These are phyloP conservation scores for Glaciozyma antarctica DNA, from an alignment of 768 basidiomycete genomes.

Conservation along the genomic window DNA sequence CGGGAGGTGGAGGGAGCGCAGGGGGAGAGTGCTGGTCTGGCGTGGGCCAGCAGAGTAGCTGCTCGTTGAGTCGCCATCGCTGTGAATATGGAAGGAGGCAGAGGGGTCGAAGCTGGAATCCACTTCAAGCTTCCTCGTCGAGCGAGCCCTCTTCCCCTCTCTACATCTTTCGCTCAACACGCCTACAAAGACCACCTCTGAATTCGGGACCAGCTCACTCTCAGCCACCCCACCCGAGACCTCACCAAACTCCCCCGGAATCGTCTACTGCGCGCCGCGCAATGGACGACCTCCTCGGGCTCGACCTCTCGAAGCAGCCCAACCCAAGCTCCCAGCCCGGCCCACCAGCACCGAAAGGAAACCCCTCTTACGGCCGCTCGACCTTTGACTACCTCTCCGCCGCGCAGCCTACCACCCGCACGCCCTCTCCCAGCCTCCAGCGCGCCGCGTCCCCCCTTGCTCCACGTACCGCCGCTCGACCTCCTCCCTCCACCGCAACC, in stretches of 20 bases:
- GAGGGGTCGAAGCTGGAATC: too few species aligned
- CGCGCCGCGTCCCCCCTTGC: not conserved
- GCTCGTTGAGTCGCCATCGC: too few species aligned
- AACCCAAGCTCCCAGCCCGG: not conserved
- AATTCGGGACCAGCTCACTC: too few species aligned
- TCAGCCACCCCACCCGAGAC: too few species aligned
- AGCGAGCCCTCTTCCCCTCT: too few species aligned
- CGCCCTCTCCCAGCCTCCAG: not conserved
- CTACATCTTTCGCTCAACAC: too few species aligned
- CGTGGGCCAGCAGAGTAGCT: too few species aligned
- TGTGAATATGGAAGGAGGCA: too few species aligned
- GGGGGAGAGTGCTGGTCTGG: not conserved
- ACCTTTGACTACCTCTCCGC: conserved; percentile 26
- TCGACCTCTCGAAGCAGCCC: conserved; percentile 17
- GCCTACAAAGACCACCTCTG: too few species aligned
- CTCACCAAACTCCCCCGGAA: not conserved
- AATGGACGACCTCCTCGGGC: conserved; percentile 35
- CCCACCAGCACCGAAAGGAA: not conserved
- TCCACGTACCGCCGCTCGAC: not conserved
- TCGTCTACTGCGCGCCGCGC: not conserved
- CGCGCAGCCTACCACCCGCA: conserved; percentile 1
- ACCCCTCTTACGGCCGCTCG: not conserved
- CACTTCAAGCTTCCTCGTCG: too few species aligned
- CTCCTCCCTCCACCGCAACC: not conserved
- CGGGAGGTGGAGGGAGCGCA: not conserved